These are phyloP conservation scores for Amaranthus tricolor DNA, from an alignment of 179 eudicot genomes.

Conservation along the genomic window DNA sequence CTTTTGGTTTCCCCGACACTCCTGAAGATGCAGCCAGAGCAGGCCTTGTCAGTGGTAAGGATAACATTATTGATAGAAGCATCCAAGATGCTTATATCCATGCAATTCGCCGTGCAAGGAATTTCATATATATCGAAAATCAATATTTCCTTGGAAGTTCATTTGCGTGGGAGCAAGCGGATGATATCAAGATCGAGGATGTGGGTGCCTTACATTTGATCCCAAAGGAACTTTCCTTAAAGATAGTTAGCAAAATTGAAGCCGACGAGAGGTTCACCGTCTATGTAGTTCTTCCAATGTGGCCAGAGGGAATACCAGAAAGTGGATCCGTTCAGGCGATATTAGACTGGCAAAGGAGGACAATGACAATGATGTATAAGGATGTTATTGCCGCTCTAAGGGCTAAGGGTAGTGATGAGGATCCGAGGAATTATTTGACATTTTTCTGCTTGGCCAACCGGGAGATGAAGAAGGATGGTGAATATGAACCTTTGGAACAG, in stretches of 20 bases:
- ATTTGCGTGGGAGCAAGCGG: conserved; percentile 40
- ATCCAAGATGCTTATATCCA: conserved; percentile 61
- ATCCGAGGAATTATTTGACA: conserved; percentile 54
- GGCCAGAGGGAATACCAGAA: conserved; percentile 65
- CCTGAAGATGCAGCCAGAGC: conserved; percentile 48
- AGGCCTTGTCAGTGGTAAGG: conserved; percentile 51
- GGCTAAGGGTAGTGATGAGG: conserved; percentile 46
- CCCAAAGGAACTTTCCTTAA: conserved; percentile 52
- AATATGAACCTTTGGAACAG: conserved; percentile 48
- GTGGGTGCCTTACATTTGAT: conserved; percentile 48
- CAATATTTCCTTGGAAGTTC: conserved; percentile 58
- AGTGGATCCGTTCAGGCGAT: conserved; percentile 62
- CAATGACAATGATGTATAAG: conserved; percentile 58
- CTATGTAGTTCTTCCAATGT: conserved; percentile 58
- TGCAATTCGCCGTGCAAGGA: conserved; percentile 52
- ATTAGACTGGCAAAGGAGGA: conserved; percentile 56
- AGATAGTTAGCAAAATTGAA: conserved; percentile 51
- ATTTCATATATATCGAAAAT: conserved; percentile 50
- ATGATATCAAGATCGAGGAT: conserved; percentile 39
- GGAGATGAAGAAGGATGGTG: conserved; percentile 44
- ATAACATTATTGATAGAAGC: conserved; percentile 49
- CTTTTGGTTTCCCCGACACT: conserved; percentile 53
- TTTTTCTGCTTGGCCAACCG: conserved; percentile 61
- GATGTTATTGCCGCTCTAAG: conserved; percentile 40
- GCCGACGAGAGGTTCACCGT: conserved; percentile 53